phyloP scores from a whole-genome alignment of 306 rosid species.

The Quercus parvula region DNA sequence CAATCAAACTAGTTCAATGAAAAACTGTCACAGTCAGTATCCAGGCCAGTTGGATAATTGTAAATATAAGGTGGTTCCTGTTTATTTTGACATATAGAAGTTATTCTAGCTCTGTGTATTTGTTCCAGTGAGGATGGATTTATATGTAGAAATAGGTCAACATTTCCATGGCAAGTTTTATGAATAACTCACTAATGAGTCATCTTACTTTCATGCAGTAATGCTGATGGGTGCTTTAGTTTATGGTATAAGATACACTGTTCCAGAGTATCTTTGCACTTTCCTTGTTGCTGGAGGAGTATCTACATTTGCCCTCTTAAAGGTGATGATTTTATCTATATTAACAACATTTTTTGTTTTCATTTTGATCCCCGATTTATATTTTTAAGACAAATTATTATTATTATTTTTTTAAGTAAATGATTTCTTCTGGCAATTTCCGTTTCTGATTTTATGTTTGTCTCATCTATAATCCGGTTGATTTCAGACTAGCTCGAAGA shows the following conservation, averaged over 20 bases:
- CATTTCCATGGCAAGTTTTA: not conserved
- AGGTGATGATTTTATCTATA: constrained; percentile 42
- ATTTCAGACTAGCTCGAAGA: constrained; percentile 90
- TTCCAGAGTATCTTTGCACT: constrained; percentile 81
- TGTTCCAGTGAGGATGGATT: not conserved
- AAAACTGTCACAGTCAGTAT: not conserved
- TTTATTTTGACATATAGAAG: not conserved
- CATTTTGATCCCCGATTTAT: not conserved
- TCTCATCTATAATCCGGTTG: constrained; percentile 19
- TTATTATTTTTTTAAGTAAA: not conserved
- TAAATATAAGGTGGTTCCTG: not conserved
- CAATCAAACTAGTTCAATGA: not conserved
- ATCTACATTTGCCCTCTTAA: constrained; percentile 83
- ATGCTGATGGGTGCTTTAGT: constrained; percentile 95
- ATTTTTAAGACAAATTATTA: not conserved
- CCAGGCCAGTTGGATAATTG: not conserved
- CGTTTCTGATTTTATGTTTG: not conserved
- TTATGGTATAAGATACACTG: constrained; percentile 69
- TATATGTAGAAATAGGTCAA: not conserved
- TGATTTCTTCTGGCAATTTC: not conserved
- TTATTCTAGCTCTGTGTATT: not conserved
- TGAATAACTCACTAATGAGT: constrained; percentile 18
- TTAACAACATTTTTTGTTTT: not conserved
- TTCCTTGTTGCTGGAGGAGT: constrained; percentile 99
- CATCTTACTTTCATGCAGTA: constrained; percentile 53